Evolutionary conservation across 2,329 filamentous ascomycete genomes (phyloP).

Genomic region (Blastomyces silverae): DNA sequence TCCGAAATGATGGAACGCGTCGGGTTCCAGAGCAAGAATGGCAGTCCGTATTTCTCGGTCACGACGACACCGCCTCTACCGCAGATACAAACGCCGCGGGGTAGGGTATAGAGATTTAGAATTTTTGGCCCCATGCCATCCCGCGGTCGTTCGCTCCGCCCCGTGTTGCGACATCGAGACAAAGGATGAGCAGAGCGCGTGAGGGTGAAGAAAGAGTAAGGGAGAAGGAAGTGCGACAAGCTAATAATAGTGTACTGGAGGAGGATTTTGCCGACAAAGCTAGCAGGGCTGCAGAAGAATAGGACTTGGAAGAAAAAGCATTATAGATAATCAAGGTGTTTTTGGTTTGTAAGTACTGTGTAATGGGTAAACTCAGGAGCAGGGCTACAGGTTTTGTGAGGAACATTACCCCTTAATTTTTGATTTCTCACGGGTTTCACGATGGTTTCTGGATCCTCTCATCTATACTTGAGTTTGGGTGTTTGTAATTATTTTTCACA

Average conservation of each 20-base stretch:
- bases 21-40: constrained; percentile 30
- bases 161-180: background rate
- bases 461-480: background rate
- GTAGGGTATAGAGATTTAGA: background rate
- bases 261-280: background rate
- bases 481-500: background rate
- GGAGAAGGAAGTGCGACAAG: background rate
- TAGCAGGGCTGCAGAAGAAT: background rate
- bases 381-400: background rate
- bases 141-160: background rate
- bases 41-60: constrained; percentile 29
- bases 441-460: background rate
- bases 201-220: background rate
- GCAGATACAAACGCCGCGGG: background rate
- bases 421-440: background rate
- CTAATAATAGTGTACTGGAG: background rate
- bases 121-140: background rate
- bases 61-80: constrained; percentile 21
- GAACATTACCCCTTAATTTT: background rate
- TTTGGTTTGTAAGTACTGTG: background rate
- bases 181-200: background rate
- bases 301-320: background rate
- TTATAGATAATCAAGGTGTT: background rate
- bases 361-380: background rate
- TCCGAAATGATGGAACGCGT: constrained; percentile 36